Conservation (phyloP, 2,329 filamentous ascomycete species). For the Trichoderma afroharzianum region DNA sequence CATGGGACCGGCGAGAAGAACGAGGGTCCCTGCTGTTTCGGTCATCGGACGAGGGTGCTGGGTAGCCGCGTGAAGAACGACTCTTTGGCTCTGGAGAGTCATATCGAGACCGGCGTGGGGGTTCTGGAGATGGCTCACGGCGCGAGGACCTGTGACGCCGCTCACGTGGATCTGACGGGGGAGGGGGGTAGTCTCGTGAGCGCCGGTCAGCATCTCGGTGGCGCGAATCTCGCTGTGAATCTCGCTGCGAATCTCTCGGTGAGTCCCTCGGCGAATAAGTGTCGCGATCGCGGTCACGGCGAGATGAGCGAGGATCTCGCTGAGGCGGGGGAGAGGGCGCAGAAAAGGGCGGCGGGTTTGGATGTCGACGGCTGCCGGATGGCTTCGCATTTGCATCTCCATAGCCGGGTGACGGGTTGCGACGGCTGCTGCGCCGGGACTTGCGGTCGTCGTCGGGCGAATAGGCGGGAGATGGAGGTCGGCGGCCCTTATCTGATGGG, state of each 20-base stretch:
- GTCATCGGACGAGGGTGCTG: background rate
- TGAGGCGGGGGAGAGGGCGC: conserved; percentile 10
- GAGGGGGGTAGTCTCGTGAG: conserved; percentile 4
- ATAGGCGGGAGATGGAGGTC: background rate
- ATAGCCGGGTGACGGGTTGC: background rate
- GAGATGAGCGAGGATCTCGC: background rate
- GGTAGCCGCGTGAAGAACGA: conserved; percentile 2
- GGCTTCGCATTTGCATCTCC: background rate
- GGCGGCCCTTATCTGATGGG: background rate
- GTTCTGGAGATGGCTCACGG: conserved; percentile 9
- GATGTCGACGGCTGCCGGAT: background rate
- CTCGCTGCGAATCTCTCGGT: background rate
- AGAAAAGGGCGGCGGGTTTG: background rate
- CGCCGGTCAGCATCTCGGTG: conserved; percentile 1
- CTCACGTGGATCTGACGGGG: conserved; percentile 5
- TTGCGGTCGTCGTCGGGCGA: background rate
- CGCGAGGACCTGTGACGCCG: conserved; percentile 12
- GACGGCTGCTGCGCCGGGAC: conserved; percentile 13
- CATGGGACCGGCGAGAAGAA: conserved; percentile 9
- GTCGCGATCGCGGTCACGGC: background rate
- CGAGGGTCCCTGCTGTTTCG: background rate
- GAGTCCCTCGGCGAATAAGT: background rate
- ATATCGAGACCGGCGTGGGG: background rate
- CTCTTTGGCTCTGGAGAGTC: conserved; percentile 1
- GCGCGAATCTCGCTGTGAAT: background rate